Evolutionary conservation across 768 basidiomycete species (phyloP), one percentile per base, ranked within the genome.

Genomic region (Lactarius tabidus): DNA sequence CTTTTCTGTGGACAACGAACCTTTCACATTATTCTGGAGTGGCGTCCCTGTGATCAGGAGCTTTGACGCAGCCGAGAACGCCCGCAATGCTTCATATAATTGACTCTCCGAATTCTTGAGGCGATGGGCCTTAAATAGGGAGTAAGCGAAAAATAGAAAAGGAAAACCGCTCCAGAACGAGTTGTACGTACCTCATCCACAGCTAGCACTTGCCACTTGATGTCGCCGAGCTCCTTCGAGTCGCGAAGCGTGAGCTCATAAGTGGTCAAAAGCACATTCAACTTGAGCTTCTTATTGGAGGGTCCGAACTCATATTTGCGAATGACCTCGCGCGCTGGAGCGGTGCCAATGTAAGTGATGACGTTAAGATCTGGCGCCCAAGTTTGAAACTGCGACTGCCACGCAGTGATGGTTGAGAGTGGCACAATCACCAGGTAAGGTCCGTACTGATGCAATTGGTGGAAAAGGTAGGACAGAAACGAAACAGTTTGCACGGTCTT

Each of bases 291-390:
- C 80, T 94, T 95, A 74, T 81, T 84, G n/a, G 89, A 84, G 2
- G 86, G 76, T 3, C 95, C 95, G 71, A 98, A 98, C 76, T 99
- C 97, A 75, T 88, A 91, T 41, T 83, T 85, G 38, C 97, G 88
- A 70, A 98, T 98, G 65, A 95, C 90, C 70, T 93, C 90, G 55
- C 97, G 91, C 6, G 93, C 88, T 5, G 85, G 73, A 0, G 91
- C 90, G 18, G 88, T 94, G 45, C 97, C 97, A 70, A 93, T 95
- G 77, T 98, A 98, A 26, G 91, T 93, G 79, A 98, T 91, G 63
- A 98, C 93, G 76, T 98, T 97, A 74, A 98, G 80, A 66, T 94
- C 95, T 14, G 97, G 97, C 6, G 95, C 93, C 97, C 97, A 99
- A 18, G 86, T 81, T 48, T 85, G 84, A 75, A 99, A 97, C 74